These are phyloP conservation scores for Daedaleopsis nitida DNA, from an alignment of 768 basidiomycete genomes.

Conservation along the genomic window DNA sequence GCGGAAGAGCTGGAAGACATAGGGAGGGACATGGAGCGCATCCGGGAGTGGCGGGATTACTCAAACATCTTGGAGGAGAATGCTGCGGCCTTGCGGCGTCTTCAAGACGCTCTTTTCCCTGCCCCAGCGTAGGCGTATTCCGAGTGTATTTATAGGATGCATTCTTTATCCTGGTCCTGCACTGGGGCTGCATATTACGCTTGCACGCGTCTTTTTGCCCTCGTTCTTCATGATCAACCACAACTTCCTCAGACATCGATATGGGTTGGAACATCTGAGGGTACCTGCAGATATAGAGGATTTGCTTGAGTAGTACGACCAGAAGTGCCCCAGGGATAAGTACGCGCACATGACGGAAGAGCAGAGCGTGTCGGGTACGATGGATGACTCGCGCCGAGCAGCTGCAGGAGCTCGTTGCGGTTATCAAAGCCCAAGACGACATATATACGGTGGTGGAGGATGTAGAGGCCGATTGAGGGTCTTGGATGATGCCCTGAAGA, in stretches of 20 bases:
- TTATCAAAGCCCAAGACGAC: not conserved
- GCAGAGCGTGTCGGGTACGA: not conserved
- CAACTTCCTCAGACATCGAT: no score
- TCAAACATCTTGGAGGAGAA: not conserved
- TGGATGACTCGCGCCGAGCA: not conserved
- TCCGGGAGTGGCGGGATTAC: not conserved
- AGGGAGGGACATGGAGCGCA: not conserved
- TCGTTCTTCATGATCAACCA: no score
- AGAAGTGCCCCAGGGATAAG: no score
- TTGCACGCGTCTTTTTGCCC: no score
- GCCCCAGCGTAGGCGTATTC: not conserved
- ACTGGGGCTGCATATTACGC: no score
- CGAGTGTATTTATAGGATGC: no score
- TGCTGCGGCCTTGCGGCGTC: not conserved
- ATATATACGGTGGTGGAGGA: not conserved
- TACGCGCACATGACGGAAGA: not conserved
- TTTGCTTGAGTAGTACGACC: no score
- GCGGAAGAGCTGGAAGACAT: not conserved
- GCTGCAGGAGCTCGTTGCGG: not conserved
- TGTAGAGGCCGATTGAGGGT: not conserved
- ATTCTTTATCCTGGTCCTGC: no score
- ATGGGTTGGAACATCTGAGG: no score
- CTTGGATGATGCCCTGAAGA: not conserved
- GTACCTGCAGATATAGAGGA: no score
- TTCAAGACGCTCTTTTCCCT: not conserved